Conservation (phyloP, 805 yeast genomes). For the Candida nonsorbophila region DNA sequence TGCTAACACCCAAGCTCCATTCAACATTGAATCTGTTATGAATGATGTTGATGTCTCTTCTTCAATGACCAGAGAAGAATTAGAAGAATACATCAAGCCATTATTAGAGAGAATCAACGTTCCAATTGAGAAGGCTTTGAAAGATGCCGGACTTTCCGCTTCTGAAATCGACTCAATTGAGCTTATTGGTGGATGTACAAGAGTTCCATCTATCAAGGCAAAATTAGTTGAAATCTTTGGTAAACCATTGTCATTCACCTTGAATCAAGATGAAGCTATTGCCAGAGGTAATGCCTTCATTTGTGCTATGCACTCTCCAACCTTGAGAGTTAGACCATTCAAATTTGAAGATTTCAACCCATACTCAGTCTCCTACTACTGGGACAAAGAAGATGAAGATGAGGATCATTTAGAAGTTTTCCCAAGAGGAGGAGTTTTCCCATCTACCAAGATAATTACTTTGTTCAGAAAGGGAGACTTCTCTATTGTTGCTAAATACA, state of each 20-base stretch:
- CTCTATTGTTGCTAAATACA: constrained; percentile 79
- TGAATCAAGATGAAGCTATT: constrained; percentile 98
- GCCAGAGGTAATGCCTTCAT: constrained; percentile 99
- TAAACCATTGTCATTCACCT: constrained; percentile 83
- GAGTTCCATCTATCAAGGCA: constrained; percentile 91
- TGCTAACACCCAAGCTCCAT: constrained; percentile 92
- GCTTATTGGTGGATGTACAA: constrained; percentile 96
- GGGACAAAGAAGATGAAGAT: constrained; percentile 94
- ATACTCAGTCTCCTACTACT: constrained; percentile 86
- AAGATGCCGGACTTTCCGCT: constrained; percentile 65
- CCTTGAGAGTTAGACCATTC: constrained; percentile 97
- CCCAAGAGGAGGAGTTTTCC: constrained; percentile 92
- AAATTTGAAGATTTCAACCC: constrained; percentile 94
- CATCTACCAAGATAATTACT: constrained; percentile 93
- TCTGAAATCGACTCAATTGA: constrained; percentile 87
- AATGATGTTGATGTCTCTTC: constrained; percentile 94
- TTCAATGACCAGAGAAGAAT: constrained; percentile 81
- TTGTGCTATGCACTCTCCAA: constrained; percentile 98
- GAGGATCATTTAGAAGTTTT: constrained; percentile 91
- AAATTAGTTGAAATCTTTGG: constrained; percentile 76
- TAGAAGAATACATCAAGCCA: constrained; percentile 86
- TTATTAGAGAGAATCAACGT: constrained; percentile 66
- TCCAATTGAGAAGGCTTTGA: constrained; percentile 80
- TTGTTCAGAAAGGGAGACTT: constrained; percentile 89
- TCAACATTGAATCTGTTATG: constrained; percentile 94